phyloP scores from a whole-genome alignment of 2,329 filamentous ascomycete genomes.

The Graphilbum sp. region DNA sequence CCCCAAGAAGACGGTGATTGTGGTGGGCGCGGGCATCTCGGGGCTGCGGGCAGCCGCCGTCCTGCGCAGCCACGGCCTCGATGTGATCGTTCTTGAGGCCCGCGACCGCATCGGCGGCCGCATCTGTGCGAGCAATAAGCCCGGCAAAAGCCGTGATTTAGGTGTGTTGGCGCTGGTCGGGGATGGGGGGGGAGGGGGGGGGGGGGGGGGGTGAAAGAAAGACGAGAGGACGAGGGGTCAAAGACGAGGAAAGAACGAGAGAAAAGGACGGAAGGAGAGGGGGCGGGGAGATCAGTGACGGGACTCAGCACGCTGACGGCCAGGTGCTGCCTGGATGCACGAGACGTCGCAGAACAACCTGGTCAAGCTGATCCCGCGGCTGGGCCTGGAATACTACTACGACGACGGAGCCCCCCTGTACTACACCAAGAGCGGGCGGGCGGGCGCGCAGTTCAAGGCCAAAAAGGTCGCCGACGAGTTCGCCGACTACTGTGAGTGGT shows the following conservation, averaged over 20 bases:
- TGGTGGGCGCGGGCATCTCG: conserved; percentile 40
- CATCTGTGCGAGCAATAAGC: conserved; percentile 9
- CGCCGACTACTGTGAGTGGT: conserved; percentile 2
- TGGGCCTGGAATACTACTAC: conserved; percentile 1
- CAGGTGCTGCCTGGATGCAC: conserved; percentile 2
- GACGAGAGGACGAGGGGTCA: too few relatives aligned
- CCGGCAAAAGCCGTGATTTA: conserved; percentile 1
- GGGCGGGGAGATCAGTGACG: too few relatives aligned
- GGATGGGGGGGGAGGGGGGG: too few relatives aligned
- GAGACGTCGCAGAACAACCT: conserved; percentile 1
- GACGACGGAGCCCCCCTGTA: conserved; percentile 1
- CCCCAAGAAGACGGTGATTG: conserved; percentile 6
- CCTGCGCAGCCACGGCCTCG: conserved; percentile 31
- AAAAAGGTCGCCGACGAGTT: conserved; percentile 3
- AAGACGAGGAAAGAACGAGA: too few relatives aligned
- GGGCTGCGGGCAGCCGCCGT: conserved; percentile 40
- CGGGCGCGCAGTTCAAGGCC: conserved; percentile 3
- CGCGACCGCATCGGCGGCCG: conserved; percentile 37
- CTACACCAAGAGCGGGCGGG: not conserved
- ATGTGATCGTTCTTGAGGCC: conserved; percentile 40
- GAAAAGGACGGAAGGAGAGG: too few relatives aligned
- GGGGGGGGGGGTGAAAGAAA: too few relatives aligned
- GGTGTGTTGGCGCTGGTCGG: not conserved
- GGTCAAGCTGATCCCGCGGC: not conserved
- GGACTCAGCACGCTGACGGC: too few relatives aligned